Percentiles rank a stretch among this genome's conserved stretches.
Evolutionary conservation across 192 early-diverging fungal genomes (phyloP).

Genomic region (Backusella tarrabulga): DNA sequence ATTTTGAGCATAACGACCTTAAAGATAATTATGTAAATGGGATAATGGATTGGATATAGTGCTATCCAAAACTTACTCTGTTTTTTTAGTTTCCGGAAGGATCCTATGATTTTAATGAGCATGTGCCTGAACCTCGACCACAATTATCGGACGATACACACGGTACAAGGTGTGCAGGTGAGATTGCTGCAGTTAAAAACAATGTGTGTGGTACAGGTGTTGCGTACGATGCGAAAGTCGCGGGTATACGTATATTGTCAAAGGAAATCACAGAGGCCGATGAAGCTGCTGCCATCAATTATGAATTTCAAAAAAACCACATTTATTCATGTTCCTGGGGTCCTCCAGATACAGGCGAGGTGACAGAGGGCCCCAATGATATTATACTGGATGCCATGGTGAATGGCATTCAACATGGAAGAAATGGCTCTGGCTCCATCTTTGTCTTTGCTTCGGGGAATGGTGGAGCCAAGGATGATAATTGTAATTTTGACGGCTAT

Average conservation of each 20-base stretch:
- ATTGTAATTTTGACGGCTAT: constrained; percentile 97
- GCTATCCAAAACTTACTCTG: background rate
- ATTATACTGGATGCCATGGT: constrained; percentile 81
- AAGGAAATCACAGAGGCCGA: constrained; percentile 88
- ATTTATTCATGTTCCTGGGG: constrained; percentile 99
- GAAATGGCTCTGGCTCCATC: constrained; percentile 82
- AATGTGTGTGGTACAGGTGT: constrained; percentile 93
- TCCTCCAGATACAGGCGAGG: constrained; percentile 83
- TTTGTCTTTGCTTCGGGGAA: constrained; percentile 96
- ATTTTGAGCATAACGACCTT: constrained; percentile 82
- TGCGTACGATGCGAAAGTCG: constrained; percentile 83
- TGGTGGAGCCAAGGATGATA: constrained; percentile 76
- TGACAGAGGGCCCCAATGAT: constrained; percentile 81
- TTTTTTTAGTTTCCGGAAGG: constrained; percentile 65
- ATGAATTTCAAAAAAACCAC: constrained; percentile 81
- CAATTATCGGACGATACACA: constrained; percentile 78
- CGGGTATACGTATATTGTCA: constrained; percentile 90
- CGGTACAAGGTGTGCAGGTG: constrained; percentile 97
- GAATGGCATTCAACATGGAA: constrained; percentile 83
- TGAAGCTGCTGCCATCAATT: constrained; percentile 90
- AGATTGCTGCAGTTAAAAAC: constrained; percentile 92
- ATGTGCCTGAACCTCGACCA: constrained; percentile 72
- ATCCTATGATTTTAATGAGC: constrained; percentile 95
- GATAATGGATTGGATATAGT: too few species aligned
- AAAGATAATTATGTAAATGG: constrained; percentile 81